Conservation (phyloP, 192 early-diverging fungal species). For the Mortierella hygrophila region DNA sequence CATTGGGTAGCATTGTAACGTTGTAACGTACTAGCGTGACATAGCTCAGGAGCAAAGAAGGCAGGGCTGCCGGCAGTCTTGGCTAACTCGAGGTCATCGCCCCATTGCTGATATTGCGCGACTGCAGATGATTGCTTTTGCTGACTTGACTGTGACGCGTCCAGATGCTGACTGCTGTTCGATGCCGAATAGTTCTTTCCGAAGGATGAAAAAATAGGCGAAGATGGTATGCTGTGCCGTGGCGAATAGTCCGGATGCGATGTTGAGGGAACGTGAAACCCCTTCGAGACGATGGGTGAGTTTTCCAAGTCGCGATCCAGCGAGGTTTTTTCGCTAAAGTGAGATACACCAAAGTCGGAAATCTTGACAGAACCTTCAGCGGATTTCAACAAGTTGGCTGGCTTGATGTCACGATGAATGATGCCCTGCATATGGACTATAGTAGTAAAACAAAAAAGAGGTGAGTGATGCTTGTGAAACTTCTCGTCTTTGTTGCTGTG, state of each 20-base stretch:
- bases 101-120: constrained; percentile 59
- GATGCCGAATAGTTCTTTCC: background rate
- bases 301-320: constrained; percentile 57
- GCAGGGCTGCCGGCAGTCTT: constrained; percentile 98
- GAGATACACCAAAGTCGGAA: constrained; percentile 98
- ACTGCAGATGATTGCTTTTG: constrained; percentile 51
- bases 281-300: constrained; percentile 48
- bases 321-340: constrained; percentile 70
- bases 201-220: constrained; percentile 36
- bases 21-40: constrained; percentile 70
- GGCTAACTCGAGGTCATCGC: constrained; percentile 86
- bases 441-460: too few relatives aligned
- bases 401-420: constrained; percentile 98
- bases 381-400: constrained; percentile 91
- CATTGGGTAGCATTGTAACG: background rate
- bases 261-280: constrained; percentile 21
- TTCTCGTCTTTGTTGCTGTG: background rate
- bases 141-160: constrained; percentile 3
- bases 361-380: constrained; percentile 88
- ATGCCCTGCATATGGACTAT: constrained; percentile 94
- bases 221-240: constrained; percentile 28
- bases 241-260: constrained; percentile 10
- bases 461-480: background rate
- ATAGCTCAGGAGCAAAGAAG: constrained; percentile 98
- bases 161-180: background rate